Percentiles rank a stretch among this genome's conserved stretches.
Conservation (phyloP, 1,139 yeast species). For the Diutina catenulata region DNA sequence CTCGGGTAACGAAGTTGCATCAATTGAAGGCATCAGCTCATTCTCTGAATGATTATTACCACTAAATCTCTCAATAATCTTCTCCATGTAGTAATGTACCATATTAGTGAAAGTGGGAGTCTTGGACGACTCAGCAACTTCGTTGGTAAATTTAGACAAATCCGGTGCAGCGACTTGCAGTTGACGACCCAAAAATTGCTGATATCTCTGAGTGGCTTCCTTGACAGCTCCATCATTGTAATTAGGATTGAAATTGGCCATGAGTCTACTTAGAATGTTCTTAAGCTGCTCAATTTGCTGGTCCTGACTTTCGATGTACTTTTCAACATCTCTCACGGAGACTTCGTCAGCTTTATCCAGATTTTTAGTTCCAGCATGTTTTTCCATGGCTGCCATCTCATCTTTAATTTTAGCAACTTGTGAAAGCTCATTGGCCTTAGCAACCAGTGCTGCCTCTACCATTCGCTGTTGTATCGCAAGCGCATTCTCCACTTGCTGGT, state of each 20-base stretch:
- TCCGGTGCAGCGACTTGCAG: background rate
- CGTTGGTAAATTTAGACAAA: background rate
- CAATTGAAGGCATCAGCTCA: background rate
- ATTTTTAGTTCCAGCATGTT: background rate
- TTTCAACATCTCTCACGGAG: constrained; percentile 12
- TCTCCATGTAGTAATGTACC: constrained; percentile 7
- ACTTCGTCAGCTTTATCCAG: background rate
- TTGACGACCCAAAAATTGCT: constrained; percentile 41
- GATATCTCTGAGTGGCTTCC: constrained; percentile 50
- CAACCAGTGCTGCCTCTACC: background rate
- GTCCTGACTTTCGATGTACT: constrained; percentile 11
- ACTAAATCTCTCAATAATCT: constrained; percentile 3
- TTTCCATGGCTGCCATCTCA: background rate
- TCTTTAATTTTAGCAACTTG: too few species aligned
- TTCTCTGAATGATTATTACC: background rate
- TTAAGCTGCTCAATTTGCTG: constrained; percentile 23
- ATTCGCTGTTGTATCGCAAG: background rate
- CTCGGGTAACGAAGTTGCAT: background rate
- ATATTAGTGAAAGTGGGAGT: constrained; percentile 6
- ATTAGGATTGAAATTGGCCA: constrained; percentile 67
- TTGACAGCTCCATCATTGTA: constrained; percentile 86
- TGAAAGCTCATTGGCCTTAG: too few species aligned
- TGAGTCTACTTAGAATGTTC: constrained; percentile 31
- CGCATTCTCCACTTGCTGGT: background rate
- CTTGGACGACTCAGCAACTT: background rate